Evolutionary conservation across 768 basidiomycete genomes (phyloP).

Genomic region (Gloeopeniophorella convolvens): DNA sequence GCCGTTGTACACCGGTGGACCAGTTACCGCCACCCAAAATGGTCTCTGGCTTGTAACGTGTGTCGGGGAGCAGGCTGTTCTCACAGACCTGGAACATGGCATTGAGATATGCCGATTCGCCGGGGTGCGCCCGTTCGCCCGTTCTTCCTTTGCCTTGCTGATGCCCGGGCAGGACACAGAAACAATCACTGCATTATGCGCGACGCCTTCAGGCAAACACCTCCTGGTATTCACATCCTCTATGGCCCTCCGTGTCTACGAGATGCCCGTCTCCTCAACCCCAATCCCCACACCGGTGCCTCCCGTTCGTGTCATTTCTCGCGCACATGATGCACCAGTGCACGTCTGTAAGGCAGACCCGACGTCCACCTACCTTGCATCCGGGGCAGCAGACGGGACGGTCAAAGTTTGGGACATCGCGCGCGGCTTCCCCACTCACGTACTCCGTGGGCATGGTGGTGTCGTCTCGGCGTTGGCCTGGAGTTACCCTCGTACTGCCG

Average conservation of each 20-base stretch:
- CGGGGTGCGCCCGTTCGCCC: conserved; percentile 45
- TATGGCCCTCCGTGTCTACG: conserved; percentile 76
- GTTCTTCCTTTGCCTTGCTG: conserved; percentile 3
- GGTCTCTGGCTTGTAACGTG: conserved; percentile 79
- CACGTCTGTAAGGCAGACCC: conserved; percentile 83
- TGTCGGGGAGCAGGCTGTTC: conserved; percentile 75
- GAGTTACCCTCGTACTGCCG: conserved; percentile 57
- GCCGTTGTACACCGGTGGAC: conserved; percentile 86
- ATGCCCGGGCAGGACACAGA: conserved; percentile 64
- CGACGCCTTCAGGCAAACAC: conserved; percentile 68
- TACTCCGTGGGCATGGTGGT: conserved; percentile 96
- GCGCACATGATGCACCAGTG: conserved; percentile 90
- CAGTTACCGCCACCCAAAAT: conserved; percentile 72
- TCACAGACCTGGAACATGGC: conserved; percentile 76
- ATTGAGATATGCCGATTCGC: conserved; percentile 71
- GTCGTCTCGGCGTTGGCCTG: conserved; percentile 89
- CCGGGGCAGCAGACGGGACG: conserved; percentile 91
- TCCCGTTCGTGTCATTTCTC: conserved; percentile 69
- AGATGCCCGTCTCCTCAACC: conserved; percentile 49
- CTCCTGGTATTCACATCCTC: conserved; percentile 79
- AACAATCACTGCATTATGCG: conserved; percentile 74
- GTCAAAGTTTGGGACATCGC: conserved; percentile 96
- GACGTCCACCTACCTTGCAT: conserved; percentile 85
- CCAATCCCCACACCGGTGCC: conserved; percentile 46
- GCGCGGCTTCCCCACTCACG: conserved; percentile 86